Evolutionary conservation across 2,329 filamentous ascomycete species (phyloP).

Genomic region (Colletotrichum sp.): DNA sequence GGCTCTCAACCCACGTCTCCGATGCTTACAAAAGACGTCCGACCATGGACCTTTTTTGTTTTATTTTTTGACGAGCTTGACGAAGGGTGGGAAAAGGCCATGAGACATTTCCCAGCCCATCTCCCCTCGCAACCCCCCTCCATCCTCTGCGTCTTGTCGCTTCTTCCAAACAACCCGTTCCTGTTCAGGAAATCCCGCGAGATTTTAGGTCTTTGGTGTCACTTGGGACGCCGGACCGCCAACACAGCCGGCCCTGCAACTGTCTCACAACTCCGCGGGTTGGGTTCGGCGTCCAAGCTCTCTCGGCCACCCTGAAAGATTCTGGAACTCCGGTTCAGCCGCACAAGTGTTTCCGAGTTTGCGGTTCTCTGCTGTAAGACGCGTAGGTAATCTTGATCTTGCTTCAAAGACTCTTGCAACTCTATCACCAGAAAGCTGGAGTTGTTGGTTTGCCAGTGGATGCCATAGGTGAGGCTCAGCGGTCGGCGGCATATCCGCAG

Average conservation of each 20-base stretch:
- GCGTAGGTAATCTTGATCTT: not conserved
- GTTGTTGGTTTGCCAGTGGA: not conserved
- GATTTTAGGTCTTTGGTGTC: not conserved
- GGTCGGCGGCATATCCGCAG: not conserved
- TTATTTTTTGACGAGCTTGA: not conserved
- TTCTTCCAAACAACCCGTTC: not conserved
- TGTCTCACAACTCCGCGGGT: constrained; percentile 18
- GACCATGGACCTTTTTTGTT: not conserved
- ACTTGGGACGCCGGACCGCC: constrained; percentile 5
- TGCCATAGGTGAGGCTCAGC: not conserved
- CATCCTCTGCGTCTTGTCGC: not conserved
- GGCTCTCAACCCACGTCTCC: not conserved
- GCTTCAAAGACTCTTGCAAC: not conserved
- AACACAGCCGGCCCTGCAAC: constrained; percentile 1
- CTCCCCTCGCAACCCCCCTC: not conserved
- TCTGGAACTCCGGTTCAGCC: constrained; percentile 18
- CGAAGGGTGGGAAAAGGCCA: not conserved
- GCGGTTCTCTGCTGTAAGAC: not conserved
- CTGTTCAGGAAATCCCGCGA: constrained; percentile 10
- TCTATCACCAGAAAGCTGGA: not conserved
- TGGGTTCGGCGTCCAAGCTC: constrained; percentile 4
- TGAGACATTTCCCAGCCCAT: constrained; percentile 2
- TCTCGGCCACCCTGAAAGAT: not conserved
- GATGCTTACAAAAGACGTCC: not conserved
- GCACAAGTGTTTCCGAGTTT: constrained; percentile 3